Evolutionary conservation across 352 stramenopile genomes (phyloP).

Genomic region (Pythium angustatum): DNA sequence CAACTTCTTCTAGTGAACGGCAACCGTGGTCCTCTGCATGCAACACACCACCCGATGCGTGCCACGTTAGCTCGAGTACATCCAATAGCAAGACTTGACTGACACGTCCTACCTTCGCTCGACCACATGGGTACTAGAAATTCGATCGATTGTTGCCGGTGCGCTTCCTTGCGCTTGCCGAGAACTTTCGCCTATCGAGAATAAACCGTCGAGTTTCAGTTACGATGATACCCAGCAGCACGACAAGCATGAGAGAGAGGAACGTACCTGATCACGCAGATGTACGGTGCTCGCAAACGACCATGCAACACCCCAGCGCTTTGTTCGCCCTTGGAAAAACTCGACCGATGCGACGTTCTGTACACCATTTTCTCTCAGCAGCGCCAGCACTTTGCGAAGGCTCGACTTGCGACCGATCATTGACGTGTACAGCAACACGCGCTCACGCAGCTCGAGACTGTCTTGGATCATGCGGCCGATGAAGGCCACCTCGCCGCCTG

Average conservation of each 20-base stretch:
- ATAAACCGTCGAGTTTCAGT: too few relatives aligned
- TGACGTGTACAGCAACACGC: constrained; percentile 93
- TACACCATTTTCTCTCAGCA: constrained; percentile 70
- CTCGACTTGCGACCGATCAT: constrained; percentile 94
- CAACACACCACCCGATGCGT: background rate
- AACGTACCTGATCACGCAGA: constrained; percentile 36
- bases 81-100: background rate
- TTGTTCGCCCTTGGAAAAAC: constrained; percentile 93
- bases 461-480: constrained; percentile 92
- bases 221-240: background rate
- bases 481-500: constrained; percentile 94
- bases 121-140: constrained; percentile 48
- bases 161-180: constrained; percentile 78
- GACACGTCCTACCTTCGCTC: constrained; percentile 1
- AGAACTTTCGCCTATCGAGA: constrained; percentile 64
- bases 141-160: constrained; percentile 50
- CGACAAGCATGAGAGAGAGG: background rate
- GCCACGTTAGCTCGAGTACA: background rate
- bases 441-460: constrained; percentile 73
- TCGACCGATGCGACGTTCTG: constrained; percentile 89
- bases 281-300: constrained; percentile 66
- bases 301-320: constrained; percentile 94
- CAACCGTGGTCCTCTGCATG: constrained; percentile 37
- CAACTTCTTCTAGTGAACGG: constrained; percentile 41
- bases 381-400: constrained; percentile 84